Evolutionary conservation across 345 rosid genomes (phyloP).

Genomic region (Eutrema heterophyllum): DNA sequence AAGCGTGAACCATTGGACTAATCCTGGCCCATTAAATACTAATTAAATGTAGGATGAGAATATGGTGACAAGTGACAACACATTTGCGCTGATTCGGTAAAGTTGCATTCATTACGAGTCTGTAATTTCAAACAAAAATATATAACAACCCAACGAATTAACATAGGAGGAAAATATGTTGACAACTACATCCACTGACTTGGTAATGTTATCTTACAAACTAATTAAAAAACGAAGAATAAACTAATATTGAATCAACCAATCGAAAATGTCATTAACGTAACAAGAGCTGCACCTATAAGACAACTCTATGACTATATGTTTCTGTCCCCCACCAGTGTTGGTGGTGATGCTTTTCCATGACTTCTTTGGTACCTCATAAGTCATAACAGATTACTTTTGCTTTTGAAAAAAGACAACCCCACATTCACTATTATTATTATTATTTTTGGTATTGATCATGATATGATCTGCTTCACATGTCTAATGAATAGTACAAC

Average conservation of each 20-base stretch:
- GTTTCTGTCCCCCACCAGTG: slow-evolving; percentile 11
- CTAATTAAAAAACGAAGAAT: neutral
- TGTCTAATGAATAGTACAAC: neutral
- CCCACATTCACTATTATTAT: neutral
- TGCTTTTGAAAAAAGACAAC: slow-evolving; percentile 7
- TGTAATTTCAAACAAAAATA: neutral
- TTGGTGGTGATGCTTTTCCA: neutral
- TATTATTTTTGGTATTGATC: too few relatives aligned
- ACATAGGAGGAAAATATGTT: neutral
- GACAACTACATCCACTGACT: neutral
- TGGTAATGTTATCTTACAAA: neutral
- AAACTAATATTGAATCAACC: neutral
- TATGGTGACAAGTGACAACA: neutral
- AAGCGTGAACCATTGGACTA: neutral
- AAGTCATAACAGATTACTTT: neutral
- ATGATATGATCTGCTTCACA: neutral
- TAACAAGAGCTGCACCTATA: neutral
- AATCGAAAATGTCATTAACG: neutral
- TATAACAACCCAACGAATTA: neutral
- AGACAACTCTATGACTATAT: neutral
- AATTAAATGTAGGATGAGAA: neutral
- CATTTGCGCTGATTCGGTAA: neutral
- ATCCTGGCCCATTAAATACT: neutral
- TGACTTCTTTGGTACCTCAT: neutral
- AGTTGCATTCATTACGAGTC: neutral